Conservation (phyloP, 495 filamentous ascomycete genomes). For the Penicillium flavigenum region DNA sequence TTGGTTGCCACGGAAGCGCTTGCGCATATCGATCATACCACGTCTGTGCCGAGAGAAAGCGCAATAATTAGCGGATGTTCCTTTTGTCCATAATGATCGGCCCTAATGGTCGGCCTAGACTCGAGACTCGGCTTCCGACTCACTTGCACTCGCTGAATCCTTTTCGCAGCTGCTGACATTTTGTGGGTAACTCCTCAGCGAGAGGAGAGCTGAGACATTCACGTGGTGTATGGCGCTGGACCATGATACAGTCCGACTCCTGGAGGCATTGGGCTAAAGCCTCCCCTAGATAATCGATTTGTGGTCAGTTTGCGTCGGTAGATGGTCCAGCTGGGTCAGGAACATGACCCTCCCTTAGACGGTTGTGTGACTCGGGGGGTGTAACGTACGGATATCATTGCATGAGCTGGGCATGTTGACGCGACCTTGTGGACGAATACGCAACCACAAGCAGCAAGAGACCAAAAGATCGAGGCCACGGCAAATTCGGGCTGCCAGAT, state of each 20-base stretch:
- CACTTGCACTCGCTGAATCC: conserved; percentile 91
- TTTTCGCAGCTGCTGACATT: conserved; percentile 89
- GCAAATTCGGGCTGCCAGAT: conserved; percentile 26
- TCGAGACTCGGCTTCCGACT: conserved; percentile 22
- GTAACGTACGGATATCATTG: conserved; percentile 82
- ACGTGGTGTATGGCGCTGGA: conserved; percentile 76
- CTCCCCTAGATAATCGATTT: conserved; percentile 57
- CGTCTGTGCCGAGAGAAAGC: conserved; percentile 42
- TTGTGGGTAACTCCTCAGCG: conserved; percentile 71
- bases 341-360: neutral
- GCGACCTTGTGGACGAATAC: conserved; percentile 6
- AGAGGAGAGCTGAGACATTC: conserved; percentile 86
- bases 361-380: neutral
- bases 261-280: conserved; percentile 93
- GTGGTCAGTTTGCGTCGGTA: conserved; percentile 15
- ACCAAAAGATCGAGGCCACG: conserved; percentile 2
- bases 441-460: conserved; percentile 11
- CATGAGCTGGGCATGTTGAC: conserved; percentile 88
- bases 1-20: conserved; percentile 94
- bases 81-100: neutral
- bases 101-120: neutral
- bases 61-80: neutral
- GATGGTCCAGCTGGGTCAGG: conserved; percentile 8
- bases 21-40: conserved; percentile 97
- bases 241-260: conserved; percentile 91